phyloP scores from a whole-genome alignment of 2,329 filamentous ascomycete species.

The Diaporthe caulivora region DNA sequence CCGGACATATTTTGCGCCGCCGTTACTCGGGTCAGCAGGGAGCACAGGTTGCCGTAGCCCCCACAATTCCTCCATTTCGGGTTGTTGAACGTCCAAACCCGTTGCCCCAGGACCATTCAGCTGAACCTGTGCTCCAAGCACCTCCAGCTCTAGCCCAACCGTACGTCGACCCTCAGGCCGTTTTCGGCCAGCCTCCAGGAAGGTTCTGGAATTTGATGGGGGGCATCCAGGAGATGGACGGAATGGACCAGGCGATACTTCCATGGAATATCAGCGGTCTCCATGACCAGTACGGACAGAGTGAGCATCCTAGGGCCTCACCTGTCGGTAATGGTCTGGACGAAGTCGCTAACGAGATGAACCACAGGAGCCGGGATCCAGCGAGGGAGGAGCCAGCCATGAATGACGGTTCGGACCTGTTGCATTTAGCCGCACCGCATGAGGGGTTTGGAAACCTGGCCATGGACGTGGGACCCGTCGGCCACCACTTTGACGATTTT shows the following conservation, averaged over 20 bases:
- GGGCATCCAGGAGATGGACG: background rate
- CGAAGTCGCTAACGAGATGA: constrained; percentile 30
- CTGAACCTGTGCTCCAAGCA: background rate
- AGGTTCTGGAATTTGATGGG: background rate
- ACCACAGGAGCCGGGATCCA: background rate
- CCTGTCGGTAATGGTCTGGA: constrained; percentile 23
- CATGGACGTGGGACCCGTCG: background rate
- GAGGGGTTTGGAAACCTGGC: background rate
- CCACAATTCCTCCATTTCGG: background rate
- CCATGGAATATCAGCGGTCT: background rate
- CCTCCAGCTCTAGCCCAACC: background rate
- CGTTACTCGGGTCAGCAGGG: background rate
- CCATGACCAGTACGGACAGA: constrained; percentile 17
- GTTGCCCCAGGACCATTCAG: background rate
- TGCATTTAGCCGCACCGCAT: background rate
- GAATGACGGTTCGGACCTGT: background rate
- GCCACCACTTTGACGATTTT: background rate
- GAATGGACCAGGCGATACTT: background rate
- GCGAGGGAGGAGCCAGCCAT: constrained; percentile 13
- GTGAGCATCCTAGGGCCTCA: constrained; percentile 30
- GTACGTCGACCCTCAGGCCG: background rate
- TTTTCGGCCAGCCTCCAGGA: background rate
- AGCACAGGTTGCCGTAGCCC: background rate
- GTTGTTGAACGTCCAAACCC: background rate
- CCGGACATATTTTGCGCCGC: background rate